Base-by-base conservation (phyloP, 2,329 filamentous ascomycete species). In the Cladosporium colombiae region DNA sequence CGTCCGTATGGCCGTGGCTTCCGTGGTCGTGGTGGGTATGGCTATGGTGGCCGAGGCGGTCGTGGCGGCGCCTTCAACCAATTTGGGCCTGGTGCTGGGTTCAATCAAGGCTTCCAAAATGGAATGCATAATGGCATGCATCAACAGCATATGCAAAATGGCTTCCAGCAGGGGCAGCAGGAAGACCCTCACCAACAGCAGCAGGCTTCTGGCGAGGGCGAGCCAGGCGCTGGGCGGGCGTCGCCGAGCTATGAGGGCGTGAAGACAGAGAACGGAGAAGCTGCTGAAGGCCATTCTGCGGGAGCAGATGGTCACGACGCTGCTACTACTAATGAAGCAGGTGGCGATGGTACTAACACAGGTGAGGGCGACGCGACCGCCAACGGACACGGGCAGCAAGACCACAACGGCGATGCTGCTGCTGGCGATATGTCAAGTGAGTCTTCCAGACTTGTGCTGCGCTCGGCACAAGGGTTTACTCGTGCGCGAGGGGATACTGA, bases 1-100 rank as follows among this genome's bases (percentile, higher is more conserved):
- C 89, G 77, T 73, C 76, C 77, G 71, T 74, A 79, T 70, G 78
- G 78, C 73, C 78, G 78, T 75, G 80, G 80, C 70, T 69, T 65
- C 68, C 71, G 72, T 65, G 71, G 71, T 55, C 68, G 70, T 65
- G 70, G 70, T 70, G 74, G 72, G 62, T 71, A 69, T 71, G 70
- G 69, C 35, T 69, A 68, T 67, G 52, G 62, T 58, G 40, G 37
- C 62, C 52, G 63, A 33, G 23, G 64, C 25, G 61, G 65, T 52
- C 53, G 65, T 57, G 56, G 65, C 46, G 65, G 65, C 23, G 52
- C 35, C 56, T 66, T 66, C 64, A 67, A 67, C 23, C 65, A 66
- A 18, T 66, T 66, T 27, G 58, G 58, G 10, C 64, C 57, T 49
- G 55, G 55, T 56, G 18, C 37, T 44, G 53, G 56, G 37, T 59